Base-by-base conservation (phyloP, 441 rosid genomes). In the Populus hybrid region DNA sequence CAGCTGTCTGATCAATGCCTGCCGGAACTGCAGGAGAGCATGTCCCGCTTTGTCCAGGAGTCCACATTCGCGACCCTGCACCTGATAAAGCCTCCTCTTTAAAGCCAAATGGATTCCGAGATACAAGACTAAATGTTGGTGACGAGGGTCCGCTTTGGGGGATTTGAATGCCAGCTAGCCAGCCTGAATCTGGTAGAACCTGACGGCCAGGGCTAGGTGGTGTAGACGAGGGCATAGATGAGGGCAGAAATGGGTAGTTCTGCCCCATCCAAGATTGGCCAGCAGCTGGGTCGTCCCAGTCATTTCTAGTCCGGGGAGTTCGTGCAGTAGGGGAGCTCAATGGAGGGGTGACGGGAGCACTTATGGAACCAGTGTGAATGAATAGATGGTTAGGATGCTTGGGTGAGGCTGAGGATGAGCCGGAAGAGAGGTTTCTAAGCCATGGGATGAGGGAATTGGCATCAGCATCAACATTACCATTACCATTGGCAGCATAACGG, bases 321-420 rank as follows among this genome's bases (percentile, higher is more conserved):
- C 92, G 89, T 74, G 90, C 84, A 70, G 93, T 84, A 4, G 93
- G 94, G 50, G 97, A 90, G 80, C 92, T 90, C 76, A 90, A 76
- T 18, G 99, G 98, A 77, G 99, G 99, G 67, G 98, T 95, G 69
- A 95, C 98, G 0, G 99, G 99, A 72, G 99, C 99, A 81, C 99
- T 95, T 50, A 95, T 90, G 23, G 99, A 95, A 65, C 91, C 97
- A 10, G 93, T 89, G 24, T 89, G 89, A 77, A 89, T 78, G 78
- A 75, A 89, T 77, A 90, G 90, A 74, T 87, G 84, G 75, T 86
- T 83, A 23, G 93, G 89, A 20, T 88, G 83, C 86, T 89, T 90
- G 65, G 98, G 88, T 57, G 97, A 89, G 79, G 88, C 76, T 68
- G 92, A 91, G 42, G 98, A 89, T 66, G 91, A 89, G 77, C 89